Evolutionary conservation across 1,139 yeast genomes (phyloP), one percentile per base, ranked within the genome.

Genomic region (Zygosaccharomyces pseudobailii): DNA sequence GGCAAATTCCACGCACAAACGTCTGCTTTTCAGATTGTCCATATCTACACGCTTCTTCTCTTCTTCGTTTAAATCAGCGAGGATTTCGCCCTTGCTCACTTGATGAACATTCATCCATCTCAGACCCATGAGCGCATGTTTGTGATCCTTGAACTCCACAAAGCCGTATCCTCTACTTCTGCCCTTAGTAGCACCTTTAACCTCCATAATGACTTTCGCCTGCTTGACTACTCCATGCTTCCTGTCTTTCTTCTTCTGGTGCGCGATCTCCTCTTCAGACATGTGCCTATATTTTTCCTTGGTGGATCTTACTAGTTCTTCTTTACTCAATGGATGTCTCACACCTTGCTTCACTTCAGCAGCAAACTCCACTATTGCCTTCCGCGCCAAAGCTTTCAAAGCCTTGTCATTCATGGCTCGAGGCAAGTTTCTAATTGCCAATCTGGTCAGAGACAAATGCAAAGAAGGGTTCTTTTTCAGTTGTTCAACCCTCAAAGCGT

Each of bases 81-180:
- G 57, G 33, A 87, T 76, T 67, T 90, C 97, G 7, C 76, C 80
- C 40, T 68, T 69, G 0, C 87, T 71, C 3, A 92, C 96, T 60
- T 80, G 84, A 65, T 92, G 97, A 3, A 96, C 96, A 70, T 92
- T 92, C 66, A 92, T 76, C 96, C 97, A 94, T 73, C 99, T 80
- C 52, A 92, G 77, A 5, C 95, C 97, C 97, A 90, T 90, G 54
- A 92, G 76, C 1, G 99, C 98, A 52, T 86, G 69, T 67, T 86
- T 87, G 67, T 92, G 99, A 67, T 90, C 96, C 69, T 92, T 81
- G 68, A 78, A 89, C 69, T 94, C 98, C 46, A 92, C 71, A 73
- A 92, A 90, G 53, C 99, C 99, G 61, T 90, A 92, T 51, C 99
- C 98, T 72, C 97, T 82, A 65, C 94, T 84, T 70, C 98, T 79